These are phyloP conservation scores for Daldinia bambusicola DNA, from an alignment of 495 filamentous ascomycete species.

Conservation along the genomic window DNA sequence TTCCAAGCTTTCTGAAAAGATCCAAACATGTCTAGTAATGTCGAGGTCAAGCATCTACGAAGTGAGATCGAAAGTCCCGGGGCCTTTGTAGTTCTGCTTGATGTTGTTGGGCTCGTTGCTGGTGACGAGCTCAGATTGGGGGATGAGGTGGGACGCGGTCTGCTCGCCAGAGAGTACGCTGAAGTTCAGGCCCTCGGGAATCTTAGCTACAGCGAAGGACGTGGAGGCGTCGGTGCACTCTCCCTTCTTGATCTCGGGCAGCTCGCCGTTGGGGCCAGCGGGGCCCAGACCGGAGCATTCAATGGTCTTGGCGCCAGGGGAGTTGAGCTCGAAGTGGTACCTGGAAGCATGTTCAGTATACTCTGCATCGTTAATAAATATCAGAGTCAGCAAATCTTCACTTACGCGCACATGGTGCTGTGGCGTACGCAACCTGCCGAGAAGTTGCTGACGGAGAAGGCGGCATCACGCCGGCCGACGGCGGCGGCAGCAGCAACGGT, in stretches of 20 bases:
- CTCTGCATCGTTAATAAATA: not conserved
- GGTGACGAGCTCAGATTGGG: not conserved
- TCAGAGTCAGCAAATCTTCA: not conserved
- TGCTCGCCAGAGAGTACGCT: not conserved
- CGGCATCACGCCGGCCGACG: not conserved
- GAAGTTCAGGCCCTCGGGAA: not conserved
- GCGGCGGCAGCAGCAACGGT: not conserved
- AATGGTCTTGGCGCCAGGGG: not conserved
- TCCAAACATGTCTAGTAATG: not conserved
- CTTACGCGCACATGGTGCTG: not conserved
- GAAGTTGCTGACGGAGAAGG: not conserved
- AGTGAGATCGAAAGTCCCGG: not conserved
- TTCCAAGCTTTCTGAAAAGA: not conserved
- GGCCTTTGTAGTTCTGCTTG: not conserved
- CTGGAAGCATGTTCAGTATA: not conserved
- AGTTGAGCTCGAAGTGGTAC: not conserved
- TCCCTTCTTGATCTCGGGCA: not conserved
- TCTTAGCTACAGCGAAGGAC: not conserved
- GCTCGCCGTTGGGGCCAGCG: not conserved
- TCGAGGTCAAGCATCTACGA: not conserved
- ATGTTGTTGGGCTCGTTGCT: not conserved
- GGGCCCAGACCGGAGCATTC: not conserved
- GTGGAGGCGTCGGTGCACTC: not conserved
- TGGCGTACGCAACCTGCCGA: not conserved
- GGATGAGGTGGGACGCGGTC: not conserved